Base-by-base conservation (phyloP, 345 rosid genomes). In the Brassica nigra region DNA sequence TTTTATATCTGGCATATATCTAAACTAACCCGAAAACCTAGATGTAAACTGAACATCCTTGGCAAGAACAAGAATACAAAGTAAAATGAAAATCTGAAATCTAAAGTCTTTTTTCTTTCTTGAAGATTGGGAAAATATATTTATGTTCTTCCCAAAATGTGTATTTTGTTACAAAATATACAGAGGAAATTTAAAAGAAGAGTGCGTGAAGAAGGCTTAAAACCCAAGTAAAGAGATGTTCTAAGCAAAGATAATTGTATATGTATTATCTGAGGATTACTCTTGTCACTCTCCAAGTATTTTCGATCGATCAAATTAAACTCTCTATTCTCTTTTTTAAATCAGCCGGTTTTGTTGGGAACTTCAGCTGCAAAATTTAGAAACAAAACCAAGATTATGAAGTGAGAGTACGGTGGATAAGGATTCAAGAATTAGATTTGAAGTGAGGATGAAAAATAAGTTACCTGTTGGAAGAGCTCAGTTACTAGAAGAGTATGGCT, bases 401-500 rank as follows among this genome's bases (percentile, higher is more conserved):
- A 23, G 27, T 23, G 27, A 23, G 27, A 23, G 27, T 23, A 23
- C 27, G 27, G 27, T 23, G 27, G 27, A 23, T 23, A 23, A 23
- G 27, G 27, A 23, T 23, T 23, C 27, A 23, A 23, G 1, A 15
- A 4, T 6, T 36, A 8, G 11, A 31, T 31, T 4, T 47, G 54
- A 8, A 36, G 42, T 36, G 6, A 36, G 54, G 6, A 36, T 52
- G 18, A n/a, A 5, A 18, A 15, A 15, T 0, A 12, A 58, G 5
- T 84, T 89, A 90, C 99, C 98, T 93, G 99, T 84, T 95, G 98
- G 84, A 95, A 95, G 79, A 95, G 96, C 84, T 95, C 99, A 14
- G 99, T 95, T 74, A 95, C 93, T 64, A 93, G 84, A 83, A 91
- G 99, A 3, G 99, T 92, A 88, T 95, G 99, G 27, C 27, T 23